A percentile compares a stretch with the other conserved stretches of the same genome.
Conservation (phyloP, 257 asterid species). For the Jasminum sambac region DNA sequence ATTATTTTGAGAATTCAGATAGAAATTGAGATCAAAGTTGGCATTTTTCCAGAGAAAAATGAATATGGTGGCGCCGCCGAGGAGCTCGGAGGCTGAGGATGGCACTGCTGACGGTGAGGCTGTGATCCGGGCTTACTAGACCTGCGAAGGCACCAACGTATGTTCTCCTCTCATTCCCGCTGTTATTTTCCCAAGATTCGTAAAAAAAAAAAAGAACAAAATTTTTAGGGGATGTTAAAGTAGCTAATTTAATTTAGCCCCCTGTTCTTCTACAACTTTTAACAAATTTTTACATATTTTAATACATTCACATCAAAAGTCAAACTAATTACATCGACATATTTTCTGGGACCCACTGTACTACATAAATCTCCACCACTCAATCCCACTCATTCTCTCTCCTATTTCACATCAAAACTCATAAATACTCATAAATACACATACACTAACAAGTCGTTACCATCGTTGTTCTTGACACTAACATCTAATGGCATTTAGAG, state of each 20-base stretch:
- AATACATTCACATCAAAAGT: too few relatives aligned
- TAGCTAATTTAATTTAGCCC: too few relatives aligned
- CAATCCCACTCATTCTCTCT: too few relatives aligned
- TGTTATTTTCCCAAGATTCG: not conserved
- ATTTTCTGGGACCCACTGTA: too few relatives aligned
- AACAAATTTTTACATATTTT: too few relatives aligned
- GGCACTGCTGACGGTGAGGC: conserved; percentile 21
- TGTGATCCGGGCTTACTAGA: conserved; percentile 38
- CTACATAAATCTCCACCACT: too few relatives aligned
- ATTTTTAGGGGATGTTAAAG: not conserved
- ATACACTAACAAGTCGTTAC: too few relatives aligned
- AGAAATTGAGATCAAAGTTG: not conserved
- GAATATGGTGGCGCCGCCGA: conserved; percentile 41
- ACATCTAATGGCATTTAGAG: not conserved
- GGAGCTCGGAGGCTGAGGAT: conserved; percentile 22
- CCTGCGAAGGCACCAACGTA: conserved; percentile 53
- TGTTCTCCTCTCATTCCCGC: conserved; percentile 11
- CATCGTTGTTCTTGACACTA: not conserved
- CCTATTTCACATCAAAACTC: too few relatives aligned
- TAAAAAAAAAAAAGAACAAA: not conserved
- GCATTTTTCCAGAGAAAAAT: conserved; percentile 11
- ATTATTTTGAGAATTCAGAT: not conserved
- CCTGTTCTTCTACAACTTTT: too few relatives aligned
- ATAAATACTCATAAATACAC: too few relatives aligned
- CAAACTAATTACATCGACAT: too few relatives aligned